phyloP scores from a whole-genome alignment of 2,329 filamentous ascomycete genomes.

The Graphilbum sp. region DNA sequence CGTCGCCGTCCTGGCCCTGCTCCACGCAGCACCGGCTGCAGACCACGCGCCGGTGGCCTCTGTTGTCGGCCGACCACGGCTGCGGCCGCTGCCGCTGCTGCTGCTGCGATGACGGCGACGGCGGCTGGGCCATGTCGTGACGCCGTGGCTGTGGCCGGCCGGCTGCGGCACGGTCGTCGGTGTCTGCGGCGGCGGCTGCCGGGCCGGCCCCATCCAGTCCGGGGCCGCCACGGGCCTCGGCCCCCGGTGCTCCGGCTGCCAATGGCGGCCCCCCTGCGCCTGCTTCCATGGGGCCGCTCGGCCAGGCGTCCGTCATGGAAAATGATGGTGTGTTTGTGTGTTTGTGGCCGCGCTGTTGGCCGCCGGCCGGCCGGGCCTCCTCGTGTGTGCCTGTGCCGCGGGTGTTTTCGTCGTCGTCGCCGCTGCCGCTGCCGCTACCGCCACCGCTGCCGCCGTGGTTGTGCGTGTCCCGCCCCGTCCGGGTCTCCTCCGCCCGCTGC shows the following conservation, averaged over 20 bases:
- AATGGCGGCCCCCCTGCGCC: no score
- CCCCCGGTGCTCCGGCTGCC: slow-evolving; percentile 13
- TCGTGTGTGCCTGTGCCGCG: background rate
- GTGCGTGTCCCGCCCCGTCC: no score
- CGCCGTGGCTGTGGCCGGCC: no score
- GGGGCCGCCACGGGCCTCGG: no score
- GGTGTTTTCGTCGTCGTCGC: background rate
- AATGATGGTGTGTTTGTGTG: slow-evolving; percentile 18
- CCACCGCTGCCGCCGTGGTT: slow-evolving; percentile 7
- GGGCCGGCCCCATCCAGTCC: no score
- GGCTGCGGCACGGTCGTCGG: no score
- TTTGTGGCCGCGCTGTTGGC: background rate
- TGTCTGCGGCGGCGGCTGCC: no score
- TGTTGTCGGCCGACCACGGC: slow-evolving; percentile 19
- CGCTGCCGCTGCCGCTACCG: slow-evolving; percentile 4
- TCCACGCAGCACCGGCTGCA: slow-evolving; percentile 57
- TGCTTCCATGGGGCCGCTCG: no score
- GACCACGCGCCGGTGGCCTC: slow-evolving; percentile 34
- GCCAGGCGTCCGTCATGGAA: slow-evolving; percentile 31
- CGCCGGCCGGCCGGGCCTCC: no score
- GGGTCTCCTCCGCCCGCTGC: no score
- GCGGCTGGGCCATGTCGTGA: no score
- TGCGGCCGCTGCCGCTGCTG: slow-evolving; percentile 15
- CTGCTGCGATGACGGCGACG: no score
- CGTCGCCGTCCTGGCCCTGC: slow-evolving; percentile 44